Base-by-base conservation (phyloP, 768 basidiomycete genomes). In the Trametes gibbosa region DNA sequence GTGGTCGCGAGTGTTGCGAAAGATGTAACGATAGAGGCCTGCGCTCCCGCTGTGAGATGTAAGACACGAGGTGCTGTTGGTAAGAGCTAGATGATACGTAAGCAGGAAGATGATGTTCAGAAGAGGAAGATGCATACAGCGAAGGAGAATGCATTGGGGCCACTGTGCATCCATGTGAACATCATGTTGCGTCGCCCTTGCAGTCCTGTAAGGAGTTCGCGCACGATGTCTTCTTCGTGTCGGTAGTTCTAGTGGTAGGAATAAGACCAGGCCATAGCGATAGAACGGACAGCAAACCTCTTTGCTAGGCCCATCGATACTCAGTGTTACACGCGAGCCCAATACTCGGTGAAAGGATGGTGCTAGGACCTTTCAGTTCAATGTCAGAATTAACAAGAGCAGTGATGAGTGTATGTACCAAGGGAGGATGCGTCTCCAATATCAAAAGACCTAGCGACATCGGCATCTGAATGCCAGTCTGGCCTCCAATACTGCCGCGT, bases 391-490 rank as follows among this genome's bases (percentile, higher is more conserved):
- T 5, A 3, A 49, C 13, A 39, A 14, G 9, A 4, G 17, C 9
- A n/a, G n/a, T 21, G n/a, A 3, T 5, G 50, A 21, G 1, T 48
- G 35, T 7, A 49, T 75, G 40, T 66, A 84, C 89, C 90, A 35
- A 93, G 73, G 2, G 89, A 87, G 2, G 89, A 91, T 9, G 87
- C 82, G 66, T 90, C 84, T 0, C 84, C 83, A 19, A 92, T 70
- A 66, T 86, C 74, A 65, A 92, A 90, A 3, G 72, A 72, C 21
- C 73, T 72, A 16, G 67, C 69, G 13, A 76, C 56, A 62, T 77
- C 69, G 23, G 74, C 74, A 63, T 82, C 79, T 1, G 77, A 77
- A 50, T 74, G 75, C 87, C 87, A 90, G 24, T 81, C 84, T 1
- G 79, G 72, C 62, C 81, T 79, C 91, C 91, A 93, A 66, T 92